phyloP scores from a whole-genome alignment of 495 filamentous ascomycete species.

The Penicillium canescens region DNA sequence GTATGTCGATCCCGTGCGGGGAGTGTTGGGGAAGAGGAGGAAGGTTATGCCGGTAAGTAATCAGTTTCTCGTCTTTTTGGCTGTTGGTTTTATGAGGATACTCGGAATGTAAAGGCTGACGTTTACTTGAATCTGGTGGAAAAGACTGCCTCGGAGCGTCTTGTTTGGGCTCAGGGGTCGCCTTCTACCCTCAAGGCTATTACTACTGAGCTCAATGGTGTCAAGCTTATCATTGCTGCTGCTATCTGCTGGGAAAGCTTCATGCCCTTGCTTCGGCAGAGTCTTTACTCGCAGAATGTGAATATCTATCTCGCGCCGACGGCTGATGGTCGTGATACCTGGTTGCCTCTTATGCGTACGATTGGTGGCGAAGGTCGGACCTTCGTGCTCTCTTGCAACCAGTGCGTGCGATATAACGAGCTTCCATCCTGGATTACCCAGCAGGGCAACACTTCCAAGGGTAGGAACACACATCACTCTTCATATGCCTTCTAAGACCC shows the following conservation, averaged over 20 bases:
- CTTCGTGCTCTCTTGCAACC: constrained; percentile 86
- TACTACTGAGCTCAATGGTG: constrained; percentile 74
- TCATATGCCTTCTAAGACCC: not conserved
- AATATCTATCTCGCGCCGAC: constrained; percentile 93
- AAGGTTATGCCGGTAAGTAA: constrained; percentile 84
- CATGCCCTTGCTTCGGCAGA: constrained; percentile 83
- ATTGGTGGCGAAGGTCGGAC: constrained; percentile 78
- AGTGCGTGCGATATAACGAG: constrained; percentile 64
- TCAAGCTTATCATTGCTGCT: constrained; percentile 74
- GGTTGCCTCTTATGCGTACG: constrained; percentile 80
- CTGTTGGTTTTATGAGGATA: not conserved
- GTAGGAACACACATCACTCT: not conserved
- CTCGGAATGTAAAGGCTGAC: not conserved
- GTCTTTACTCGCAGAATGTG: constrained; percentile 87
- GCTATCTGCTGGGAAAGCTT: constrained; percentile 99
- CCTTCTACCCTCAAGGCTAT: constrained; percentile 79
- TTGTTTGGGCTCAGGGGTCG: constrained; percentile 89
- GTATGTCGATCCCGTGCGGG: constrained; percentile 74
- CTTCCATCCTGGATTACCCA: constrained; percentile 57
- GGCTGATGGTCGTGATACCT: constrained; percentile 81
- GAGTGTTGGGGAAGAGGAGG: constrained; percentile 79
- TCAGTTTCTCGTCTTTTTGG: not conserved
- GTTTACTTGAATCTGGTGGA: not conserved
- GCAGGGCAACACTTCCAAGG: constrained; percentile 11
- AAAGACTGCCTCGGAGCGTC: constrained; percentile 74